Evolutionary conservation across 179 eudicot genomes (phyloP).

Genomic region (Heliamphora pulchella): DNA sequence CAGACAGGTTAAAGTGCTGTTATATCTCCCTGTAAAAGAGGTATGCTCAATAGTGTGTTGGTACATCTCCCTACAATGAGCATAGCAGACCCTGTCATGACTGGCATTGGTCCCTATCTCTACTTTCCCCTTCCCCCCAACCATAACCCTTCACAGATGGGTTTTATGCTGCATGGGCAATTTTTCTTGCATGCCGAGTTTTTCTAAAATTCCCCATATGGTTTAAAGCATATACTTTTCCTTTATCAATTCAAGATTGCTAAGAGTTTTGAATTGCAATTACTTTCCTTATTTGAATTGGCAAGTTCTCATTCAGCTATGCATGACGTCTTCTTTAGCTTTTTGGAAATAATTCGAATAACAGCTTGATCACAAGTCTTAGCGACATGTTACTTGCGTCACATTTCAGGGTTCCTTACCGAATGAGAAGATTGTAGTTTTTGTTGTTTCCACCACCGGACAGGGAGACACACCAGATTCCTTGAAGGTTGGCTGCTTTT

Average conservation of each 20-base stretch:
- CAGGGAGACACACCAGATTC: constrained; percentile 89
- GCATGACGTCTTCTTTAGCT: not conserved
- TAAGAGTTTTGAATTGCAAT: not conserved
- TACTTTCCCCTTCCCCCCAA: too few species aligned
- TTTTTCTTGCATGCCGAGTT: not conserved
- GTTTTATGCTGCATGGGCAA: not conserved
- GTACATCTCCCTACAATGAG: too few species aligned
- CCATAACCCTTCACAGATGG: not conserved
- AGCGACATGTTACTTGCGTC: constrained; percentile 12
- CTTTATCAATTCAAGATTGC: not conserved
- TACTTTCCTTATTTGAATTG: not conserved
- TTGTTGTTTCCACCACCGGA: constrained; percentile 90
- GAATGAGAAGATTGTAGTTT: constrained; percentile 43
- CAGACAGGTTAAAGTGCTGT: too few species aligned
- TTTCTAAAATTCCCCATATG: too few species aligned
- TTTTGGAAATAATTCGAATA: not conserved
- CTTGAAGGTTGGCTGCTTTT: constrained; percentile 58
- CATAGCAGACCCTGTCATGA: too few species aligned
- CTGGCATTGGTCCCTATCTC: too few species aligned
- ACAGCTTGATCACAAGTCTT: not conserved
- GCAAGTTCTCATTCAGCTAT: not conserved
- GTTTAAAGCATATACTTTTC: too few species aligned
- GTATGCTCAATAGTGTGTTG: too few species aligned
- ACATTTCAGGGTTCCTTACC: constrained; percentile 44
- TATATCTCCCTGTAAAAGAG: too few species aligned